A percentile compares a stretch with the other conserved stretches of the same genome.
These are phyloP conservation scores for Emmonsia crescens DNA, from an alignment of 2,329 filamentous ascomycete species.

Conservation along the genomic window DNA sequence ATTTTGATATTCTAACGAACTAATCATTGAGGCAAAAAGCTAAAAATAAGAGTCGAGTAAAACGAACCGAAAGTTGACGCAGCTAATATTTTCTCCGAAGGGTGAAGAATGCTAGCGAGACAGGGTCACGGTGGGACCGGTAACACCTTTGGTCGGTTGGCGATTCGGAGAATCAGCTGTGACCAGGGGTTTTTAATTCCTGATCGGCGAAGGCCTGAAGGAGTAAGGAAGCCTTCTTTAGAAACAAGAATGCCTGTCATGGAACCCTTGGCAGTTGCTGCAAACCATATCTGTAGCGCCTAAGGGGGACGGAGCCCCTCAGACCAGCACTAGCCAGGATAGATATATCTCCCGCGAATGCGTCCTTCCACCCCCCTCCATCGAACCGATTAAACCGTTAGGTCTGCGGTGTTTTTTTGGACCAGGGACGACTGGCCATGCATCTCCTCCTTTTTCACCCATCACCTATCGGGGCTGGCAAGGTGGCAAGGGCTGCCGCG, in stretches of 20 bases:
- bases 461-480: background rate
- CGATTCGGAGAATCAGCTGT: background rate
- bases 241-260: background rate
- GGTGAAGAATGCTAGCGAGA: background rate
- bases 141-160: background rate
- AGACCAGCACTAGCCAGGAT: background rate
- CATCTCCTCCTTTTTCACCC: background rate
- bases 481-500: background rate
- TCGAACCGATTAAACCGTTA: background rate
- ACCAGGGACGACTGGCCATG: background rate
- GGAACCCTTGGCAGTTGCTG: background rate
- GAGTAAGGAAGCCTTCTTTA: background rate
- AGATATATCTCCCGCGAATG: background rate
- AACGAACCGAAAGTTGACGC: background rate
- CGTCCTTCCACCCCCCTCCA: background rate
- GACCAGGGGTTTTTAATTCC: background rate
- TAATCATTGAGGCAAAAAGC: no score
- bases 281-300: background rate
- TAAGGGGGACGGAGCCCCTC: background rate
- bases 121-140: background rate
- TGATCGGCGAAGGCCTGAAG: slow-evolving; percentile 3
- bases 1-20: background rate
- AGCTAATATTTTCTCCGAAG: background rate
- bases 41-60: background rate
- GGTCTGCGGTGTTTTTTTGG: background rate